These are phyloP conservation scores for Carex myosuroides DNA, from an alignment of 176 grass and related monocot genomes.

Conservation along the genomic window DNA sequence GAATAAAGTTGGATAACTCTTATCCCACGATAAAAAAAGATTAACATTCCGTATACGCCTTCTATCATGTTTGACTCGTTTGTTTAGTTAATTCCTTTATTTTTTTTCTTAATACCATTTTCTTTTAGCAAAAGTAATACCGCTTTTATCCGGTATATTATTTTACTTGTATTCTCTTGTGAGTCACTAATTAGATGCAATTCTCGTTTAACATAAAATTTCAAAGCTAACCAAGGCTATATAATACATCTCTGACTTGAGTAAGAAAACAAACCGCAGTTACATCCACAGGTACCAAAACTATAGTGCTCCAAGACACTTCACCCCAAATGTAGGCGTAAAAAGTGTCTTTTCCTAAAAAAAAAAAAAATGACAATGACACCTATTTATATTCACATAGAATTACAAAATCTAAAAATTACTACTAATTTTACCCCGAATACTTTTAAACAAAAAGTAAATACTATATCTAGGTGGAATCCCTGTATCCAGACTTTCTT, in stretches of 20 bases:
- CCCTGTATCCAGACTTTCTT: too few relatives aligned
- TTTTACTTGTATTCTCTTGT: neutral
- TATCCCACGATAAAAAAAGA: neutral
- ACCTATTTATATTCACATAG: too few relatives aligned
- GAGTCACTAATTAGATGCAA: neutral
- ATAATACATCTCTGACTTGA: neutral
- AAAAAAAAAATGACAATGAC: too few relatives aligned
- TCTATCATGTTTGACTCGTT: neutral
- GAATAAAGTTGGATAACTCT: conserved; percentile 12
- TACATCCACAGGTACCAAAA: neutral
- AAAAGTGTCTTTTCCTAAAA: neutral
- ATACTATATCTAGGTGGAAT: too few relatives aligned
- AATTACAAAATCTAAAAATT: too few relatives aligned
- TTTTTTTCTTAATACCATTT: neutral
- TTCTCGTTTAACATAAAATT: neutral
- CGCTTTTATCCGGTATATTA: neutral
- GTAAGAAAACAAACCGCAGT: neutral
- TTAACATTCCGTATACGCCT: neutral
- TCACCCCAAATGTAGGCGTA: neutral
- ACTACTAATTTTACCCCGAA: too few relatives aligned
- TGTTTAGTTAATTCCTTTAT: neutral
- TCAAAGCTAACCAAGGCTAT: neutral
- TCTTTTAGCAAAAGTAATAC: neutral
- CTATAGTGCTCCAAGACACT: neutral
- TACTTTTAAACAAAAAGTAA: too few relatives aligned